Conservation (phyloP, 2,329 filamentous ascomycete genomes). For the Orbilia ellipsospora region DNA sequence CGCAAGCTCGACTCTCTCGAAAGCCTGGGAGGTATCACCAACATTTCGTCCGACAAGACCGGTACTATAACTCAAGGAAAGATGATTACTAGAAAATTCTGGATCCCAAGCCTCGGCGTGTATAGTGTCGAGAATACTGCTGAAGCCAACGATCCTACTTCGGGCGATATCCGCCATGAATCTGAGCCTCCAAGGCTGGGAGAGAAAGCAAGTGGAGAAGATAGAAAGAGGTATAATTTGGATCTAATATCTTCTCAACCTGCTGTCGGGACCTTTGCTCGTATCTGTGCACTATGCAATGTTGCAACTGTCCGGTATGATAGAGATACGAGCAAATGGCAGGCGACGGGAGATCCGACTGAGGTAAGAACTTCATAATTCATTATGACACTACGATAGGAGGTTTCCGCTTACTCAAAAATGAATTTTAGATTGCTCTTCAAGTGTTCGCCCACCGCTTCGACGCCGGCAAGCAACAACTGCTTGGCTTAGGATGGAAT, state of each 20-base stretch:
- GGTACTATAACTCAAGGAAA: slow-evolving; percentile 73
- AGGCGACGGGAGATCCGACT: slow-evolving; percentile 72
- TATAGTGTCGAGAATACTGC: slow-evolving; percentile 69
- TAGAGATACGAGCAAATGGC: slow-evolving; percentile 66
- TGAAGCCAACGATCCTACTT: slow-evolving; percentile 70
- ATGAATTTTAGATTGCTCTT: slow-evolving; percentile 66
- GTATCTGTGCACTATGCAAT: slow-evolving; percentile 69
- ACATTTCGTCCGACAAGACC: slow-evolving; percentile 69
- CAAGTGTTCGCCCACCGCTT: slow-evolving; percentile 79
- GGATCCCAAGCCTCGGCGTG: slow-evolving; percentile 70
- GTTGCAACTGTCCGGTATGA: slow-evolving; percentile 71
- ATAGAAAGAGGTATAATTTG: slow-evolving; percentile 39
- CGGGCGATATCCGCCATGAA: slow-evolving; percentile 68
- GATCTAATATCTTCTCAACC: slow-evolving; percentile 40
- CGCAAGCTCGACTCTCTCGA: slow-evolving; percentile 63
- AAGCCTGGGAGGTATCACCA: slow-evolving; percentile 69
- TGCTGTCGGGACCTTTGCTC: slow-evolving; percentile 31
- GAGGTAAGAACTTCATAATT: slow-evolving; percentile 62
- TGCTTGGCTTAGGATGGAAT: slow-evolving; percentile 66
- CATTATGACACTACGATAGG: not conserved
- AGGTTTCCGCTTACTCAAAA: not conserved
- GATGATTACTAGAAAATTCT: slow-evolving; percentile 72
- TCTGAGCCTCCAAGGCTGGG: slow-evolving; percentile 64
- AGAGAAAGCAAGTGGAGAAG: slow-evolving; percentile 54
- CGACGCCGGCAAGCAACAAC: slow-evolving; percentile 69